Percentiles rank a stretch among this genome's conserved stretches.
These are phyloP conservation scores for Helminthosporium solani DNA, from an alignment of 2,329 filamentous ascomycete species.

Conservation along the genomic window DNA sequence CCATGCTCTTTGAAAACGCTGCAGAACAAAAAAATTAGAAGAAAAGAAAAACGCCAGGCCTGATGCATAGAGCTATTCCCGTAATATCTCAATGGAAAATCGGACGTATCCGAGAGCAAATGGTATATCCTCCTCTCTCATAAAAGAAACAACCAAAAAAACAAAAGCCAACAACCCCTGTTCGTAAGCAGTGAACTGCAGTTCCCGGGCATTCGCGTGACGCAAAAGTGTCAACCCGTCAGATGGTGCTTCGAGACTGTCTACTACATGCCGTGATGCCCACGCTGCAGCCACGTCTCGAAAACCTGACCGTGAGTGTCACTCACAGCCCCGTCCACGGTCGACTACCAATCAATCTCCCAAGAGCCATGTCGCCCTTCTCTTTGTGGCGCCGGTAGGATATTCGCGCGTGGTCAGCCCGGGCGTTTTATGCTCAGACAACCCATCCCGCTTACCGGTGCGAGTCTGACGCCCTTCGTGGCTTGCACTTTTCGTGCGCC, in stretches of 20 bases:
- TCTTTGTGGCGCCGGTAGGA: no score
- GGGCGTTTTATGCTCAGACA: conserved; percentile 23
- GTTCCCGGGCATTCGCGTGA: neutral
- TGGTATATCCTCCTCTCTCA: conserved; percentile 4
- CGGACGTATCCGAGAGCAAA: neutral
- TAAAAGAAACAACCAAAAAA: no score
- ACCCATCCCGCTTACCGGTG: conserved; percentile 25
- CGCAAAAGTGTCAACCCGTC: neutral
- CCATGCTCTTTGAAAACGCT: conserved; percentile 7
- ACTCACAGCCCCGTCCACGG: neutral
- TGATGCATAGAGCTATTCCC: conserved; percentile 6
- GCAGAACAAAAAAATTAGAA: no score
- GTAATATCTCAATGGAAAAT: neutral
- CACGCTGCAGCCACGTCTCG: neutral
- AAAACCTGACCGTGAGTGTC: neutral
- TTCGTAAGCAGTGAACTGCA: conserved; percentile 1
- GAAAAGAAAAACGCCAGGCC: conserved; percentile 10
- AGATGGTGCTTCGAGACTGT: neutral
- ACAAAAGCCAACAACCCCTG: no score
- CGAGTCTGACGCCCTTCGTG: conserved; percentile 53
- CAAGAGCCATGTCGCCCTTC: neutral
- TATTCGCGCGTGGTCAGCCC: conserved; percentile 11
- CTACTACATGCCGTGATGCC: neutral
- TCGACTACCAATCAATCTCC: neutral
- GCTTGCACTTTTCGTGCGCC: conserved; percentile 89